Evolutionary conservation across 495 filamentous ascomycete species (phyloP), one percentile per base, ranked within the genome.

Genomic region (Pyronema domesticum): DNA sequence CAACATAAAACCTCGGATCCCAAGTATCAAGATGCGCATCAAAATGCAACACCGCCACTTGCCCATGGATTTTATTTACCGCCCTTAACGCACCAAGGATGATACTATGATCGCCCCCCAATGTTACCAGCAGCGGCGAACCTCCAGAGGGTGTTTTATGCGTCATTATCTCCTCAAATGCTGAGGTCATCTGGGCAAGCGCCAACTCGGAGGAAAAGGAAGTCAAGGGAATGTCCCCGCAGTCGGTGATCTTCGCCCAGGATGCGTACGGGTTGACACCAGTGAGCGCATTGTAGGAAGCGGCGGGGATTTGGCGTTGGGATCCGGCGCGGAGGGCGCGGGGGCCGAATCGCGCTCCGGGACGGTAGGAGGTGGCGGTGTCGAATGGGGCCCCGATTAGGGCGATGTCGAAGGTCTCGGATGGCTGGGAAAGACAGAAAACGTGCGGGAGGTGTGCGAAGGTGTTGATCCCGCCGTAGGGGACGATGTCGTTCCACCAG

Each of bases 301-400:
- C 78, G 53, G 80, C 81, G 11, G 78, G 70, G 40, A 80, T 81
- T 66, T 89, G 83, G 34, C 84, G 74, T 7, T 79, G 76, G 30
- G 80, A 85, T 45, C 81, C 85, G 39, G 83, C 80, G 51, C 86
- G 79, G 57, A 93, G 91, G 51, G 85, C 81, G 33, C 85, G 77
- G 17, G 86, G 86, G 0, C 85, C 85, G 65, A 89, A 91, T 11
- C 85, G 77, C 15, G 86, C 86, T 80, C 82, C 82, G 49, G 86
- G 86, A 58, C 86, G 71, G 68, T 89, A 89, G 58, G 71, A 80
- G 14, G 85, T 81, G 14, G 85, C 82, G 0, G 85, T 89, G 65
- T 93, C 86, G 62, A 93, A 93, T 0, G 86, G 86, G 0, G 78
- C 84, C 0, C 86, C 86, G 48, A 93, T 77, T 47, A 93, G 76